phyloP scores from a whole-genome alignment of 768 basidiomycete species.

The Stropharia rugosoannulata region DNA sequence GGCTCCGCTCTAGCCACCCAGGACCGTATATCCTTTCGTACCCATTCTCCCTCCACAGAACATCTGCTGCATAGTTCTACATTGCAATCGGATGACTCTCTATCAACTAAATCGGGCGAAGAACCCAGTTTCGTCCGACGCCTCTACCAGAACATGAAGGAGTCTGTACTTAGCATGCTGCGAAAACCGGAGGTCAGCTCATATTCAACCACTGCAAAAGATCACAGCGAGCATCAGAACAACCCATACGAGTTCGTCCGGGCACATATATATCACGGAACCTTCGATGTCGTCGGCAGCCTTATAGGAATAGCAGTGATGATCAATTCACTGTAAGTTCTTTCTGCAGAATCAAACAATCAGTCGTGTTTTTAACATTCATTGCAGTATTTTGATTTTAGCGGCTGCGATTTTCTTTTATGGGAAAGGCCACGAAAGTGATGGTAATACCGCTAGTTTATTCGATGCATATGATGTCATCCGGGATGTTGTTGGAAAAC shows the following conservation, averaged over 20 bases:
- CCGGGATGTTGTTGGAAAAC: constrained; percentile 59
- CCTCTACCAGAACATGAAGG: constrained; percentile 18
- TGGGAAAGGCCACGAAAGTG: constrained; percentile 27
- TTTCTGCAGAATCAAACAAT: neutral
- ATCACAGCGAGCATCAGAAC: constrained; percentile 57
- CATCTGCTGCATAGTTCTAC: constrained; percentile 9
- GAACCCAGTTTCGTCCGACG: constrained; percentile 10
- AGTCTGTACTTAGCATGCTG: constrained; percentile 32
- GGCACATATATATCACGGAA: constrained; percentile 65
- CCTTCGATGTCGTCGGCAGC: constrained; percentile 63
- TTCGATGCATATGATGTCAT: constrained; percentile 86
- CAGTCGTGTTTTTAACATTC: constrained; percentile 2
- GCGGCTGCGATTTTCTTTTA: constrained; percentile 81
- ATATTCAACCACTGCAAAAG: constrained; percentile 33
- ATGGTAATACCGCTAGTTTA: constrained; percentile 58
- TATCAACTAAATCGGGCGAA: constrained; percentile 2
- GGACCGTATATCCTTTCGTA: constrained; percentile 53
- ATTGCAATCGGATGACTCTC: constrained; percentile 18
- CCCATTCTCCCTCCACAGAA: constrained; percentile 16
- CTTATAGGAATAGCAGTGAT: constrained; percentile 84
- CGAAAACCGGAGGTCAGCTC: constrained; percentile 33
- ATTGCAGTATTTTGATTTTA: constrained; percentile 71
- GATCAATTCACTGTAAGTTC: constrained; percentile 77
- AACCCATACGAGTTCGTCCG: constrained; percentile 53
- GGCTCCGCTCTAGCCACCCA: constrained; percentile 86